Percentiles rank a stretch among this genome's conserved stretches.
phyloP scores from a whole-genome alignment of 2,329 filamentous ascomycete species.

The Fusarium vanettenii region DNA sequence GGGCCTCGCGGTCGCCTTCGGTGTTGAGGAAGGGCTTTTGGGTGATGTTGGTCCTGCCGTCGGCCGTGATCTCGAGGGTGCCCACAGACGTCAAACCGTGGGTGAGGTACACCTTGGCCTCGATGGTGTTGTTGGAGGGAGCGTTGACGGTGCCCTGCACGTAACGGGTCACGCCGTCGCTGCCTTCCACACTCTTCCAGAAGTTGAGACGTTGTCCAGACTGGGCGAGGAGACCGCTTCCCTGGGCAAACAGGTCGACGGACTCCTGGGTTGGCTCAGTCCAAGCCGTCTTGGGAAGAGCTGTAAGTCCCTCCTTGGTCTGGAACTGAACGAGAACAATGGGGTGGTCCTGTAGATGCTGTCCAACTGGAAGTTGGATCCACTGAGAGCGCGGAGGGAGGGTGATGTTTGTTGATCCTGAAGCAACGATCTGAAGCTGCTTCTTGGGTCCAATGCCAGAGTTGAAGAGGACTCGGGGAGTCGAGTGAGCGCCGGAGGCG shows the following conservation, averaged over 20 bases:
- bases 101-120: conserved; percentile 61
- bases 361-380: conserved; percentile 69
- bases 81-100: conserved; percentile 61
- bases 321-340: conserved; percentile 48
- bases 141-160: conserved; percentile 59
- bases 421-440: conserved; percentile 60
- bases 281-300: conserved; percentile 39
- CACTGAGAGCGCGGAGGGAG: conserved; percentile 64
- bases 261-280: conserved; percentile 39
- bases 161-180: conserved; percentile 50
- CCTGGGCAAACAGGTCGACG: conserved; percentile 48
- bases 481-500: conserved; percentile 74
- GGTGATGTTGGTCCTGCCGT: conserved; percentile 55
- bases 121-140: conserved; percentile 55
- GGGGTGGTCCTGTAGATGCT: conserved; percentile 66
- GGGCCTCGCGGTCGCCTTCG: conserved; percentile 43
- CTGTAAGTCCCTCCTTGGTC: conserved; percentile 39
- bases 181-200: conserved; percentile 57
- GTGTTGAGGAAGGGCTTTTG: conserved; percentile 50
- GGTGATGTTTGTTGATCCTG: conserved; percentile 59
- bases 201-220: conserved; percentile 58
- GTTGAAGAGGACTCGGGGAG: conserved; percentile 72
- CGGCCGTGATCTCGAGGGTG: conserved; percentile 53
- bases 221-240: conserved; percentile 56
- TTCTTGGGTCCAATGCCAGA: conserved; percentile 72